These are phyloP conservation scores for Suaeda aralocaspica DNA, from an alignment of 148 eudicot genomes.

Conservation along the genomic window DNA sequence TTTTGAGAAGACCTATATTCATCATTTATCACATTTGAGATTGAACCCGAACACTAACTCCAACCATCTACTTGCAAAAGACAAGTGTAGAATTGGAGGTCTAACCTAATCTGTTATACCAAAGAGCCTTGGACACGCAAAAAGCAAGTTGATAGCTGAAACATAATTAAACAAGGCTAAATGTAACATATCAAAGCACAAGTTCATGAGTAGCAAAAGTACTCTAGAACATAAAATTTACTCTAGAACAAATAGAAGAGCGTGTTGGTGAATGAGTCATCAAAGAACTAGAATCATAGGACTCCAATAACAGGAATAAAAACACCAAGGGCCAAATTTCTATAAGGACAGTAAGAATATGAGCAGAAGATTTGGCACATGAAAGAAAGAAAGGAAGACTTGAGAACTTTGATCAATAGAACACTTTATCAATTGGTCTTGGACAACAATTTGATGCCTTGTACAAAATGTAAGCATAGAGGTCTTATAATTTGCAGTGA, in stretches of 20 bases:
- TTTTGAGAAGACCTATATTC: too few relatives aligned
- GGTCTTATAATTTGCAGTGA: too few relatives aligned
- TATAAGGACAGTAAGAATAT: not conserved
- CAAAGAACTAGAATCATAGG: not conserved
- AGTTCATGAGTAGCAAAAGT: not conserved
- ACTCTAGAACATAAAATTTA: not conserved
- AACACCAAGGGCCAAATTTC: not conserved
- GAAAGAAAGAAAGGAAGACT: not conserved
- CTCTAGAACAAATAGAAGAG: not conserved
- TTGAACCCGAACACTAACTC: not conserved
- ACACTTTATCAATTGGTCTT: not conserved
- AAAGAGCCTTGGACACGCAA: not conserved
- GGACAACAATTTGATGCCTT: not conserved
- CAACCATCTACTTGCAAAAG: not conserved
- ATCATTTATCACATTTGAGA: not conserved
- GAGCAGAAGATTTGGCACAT: not conserved
- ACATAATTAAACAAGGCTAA: not conserved
- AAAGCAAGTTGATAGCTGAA: constrained; percentile 3
- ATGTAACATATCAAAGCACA: not conserved
- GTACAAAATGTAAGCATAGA: too few relatives aligned
- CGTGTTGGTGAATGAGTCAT: not conserved
- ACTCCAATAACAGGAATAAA: not conserved
- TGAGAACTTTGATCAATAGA: not conserved
- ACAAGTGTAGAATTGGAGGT: not conserved
- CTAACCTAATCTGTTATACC: not conserved